Base-by-base conservation (phyloP, 2,329 filamentous ascomycete genomes). In the Sphaerulina vaccinii region DNA sequence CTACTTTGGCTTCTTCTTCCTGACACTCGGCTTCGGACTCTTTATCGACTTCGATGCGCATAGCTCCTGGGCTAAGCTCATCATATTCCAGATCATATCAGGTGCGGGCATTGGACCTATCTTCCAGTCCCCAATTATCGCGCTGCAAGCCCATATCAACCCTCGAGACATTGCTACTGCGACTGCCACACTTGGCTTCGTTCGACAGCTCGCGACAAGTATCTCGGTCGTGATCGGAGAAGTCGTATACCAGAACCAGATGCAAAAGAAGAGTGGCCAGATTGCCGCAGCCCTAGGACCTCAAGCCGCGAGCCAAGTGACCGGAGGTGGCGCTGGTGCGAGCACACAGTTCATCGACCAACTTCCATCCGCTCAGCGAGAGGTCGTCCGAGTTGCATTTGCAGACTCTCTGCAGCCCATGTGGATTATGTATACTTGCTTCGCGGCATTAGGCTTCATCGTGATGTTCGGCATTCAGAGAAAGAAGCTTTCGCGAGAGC, bases 191-290 rank as follows among this genome's bases (percentile, higher is more conserved):
- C 85, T 87, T 57, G 76, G 79, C 7, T 87, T 88, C 65, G 75
- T 84, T 6, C 81, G 87, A 16, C 86, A 87, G 59, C 72, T 90
- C 2, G 84, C 83, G 8, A 87, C 83, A 0, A 79, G 83, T 2
- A 79, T 85, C 16, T 84, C 83, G 0, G 79, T 90, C 46, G 86
- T 89, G 1, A 75, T 90, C 33, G 88, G 88, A 19, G 83, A 86
- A n/a, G 86, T 89, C 39, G 79, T 91, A 32, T 90, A 91, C 71
- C 84, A 89, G 70, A 90, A 91, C 66, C 73, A 79, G 53, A 88
- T 90, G 83, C 71, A 81, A 57, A 74, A 73, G 40, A 79, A 82
- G 59, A 73, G 77, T 22, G 63, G 71, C 3, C 63, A 65, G 7
- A 75, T 87, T 23, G 68, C 71, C 18, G 61, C 70, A 23, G 68